Percentiles rank a stretch among this genome's conserved stretches.
Conservation (phyloP, 2,329 filamentous ascomycete species). For the Fusarium neocosmosporiellum region DNA sequence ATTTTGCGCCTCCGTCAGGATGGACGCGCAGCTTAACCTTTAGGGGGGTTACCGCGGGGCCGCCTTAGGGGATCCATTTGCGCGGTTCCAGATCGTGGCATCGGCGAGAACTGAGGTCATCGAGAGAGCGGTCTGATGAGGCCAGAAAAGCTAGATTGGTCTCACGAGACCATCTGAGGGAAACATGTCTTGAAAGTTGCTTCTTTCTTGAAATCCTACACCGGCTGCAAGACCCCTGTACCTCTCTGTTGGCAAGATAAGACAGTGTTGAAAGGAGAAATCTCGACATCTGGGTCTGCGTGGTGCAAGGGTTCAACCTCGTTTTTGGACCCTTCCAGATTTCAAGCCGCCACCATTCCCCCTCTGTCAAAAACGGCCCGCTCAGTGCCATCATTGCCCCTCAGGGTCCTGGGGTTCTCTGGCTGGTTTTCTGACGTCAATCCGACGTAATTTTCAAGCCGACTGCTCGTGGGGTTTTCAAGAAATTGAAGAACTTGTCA, state of each 20-base stretch:
- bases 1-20: slow-evolving; percentile 21
- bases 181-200: slow-evolving; percentile 1
- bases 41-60: slow-evolving; percentile 29
- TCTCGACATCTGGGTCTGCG: background rate
- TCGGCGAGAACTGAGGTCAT: background rate
- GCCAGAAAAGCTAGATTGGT: background rate
- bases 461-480: background rate
- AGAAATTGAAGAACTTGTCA: background rate
- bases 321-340: slow-evolving; percentile 9
- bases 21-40: slow-evolving; percentile 8
- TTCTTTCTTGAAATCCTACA: background rate
- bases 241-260: background rate
- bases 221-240: background rate
- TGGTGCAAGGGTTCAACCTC: background rate
- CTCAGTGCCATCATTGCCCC: background rate
- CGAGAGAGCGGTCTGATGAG: background rate
- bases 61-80: background rate
- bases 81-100: background rate
- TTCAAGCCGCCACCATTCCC: slow-evolving; percentile 7
- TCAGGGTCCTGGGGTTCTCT: slow-evolving; percentile 19
- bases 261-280: background rate
- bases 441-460: slow-evolving; percentile 18
- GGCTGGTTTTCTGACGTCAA: slow-evolving; percentile 25
- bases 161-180: background rate
- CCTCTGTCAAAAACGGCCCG: slow-evolving; percentile 7